Conservation (phyloP, 2,329 filamentous ascomycete species). For the Xylaria sp. region DNA sequence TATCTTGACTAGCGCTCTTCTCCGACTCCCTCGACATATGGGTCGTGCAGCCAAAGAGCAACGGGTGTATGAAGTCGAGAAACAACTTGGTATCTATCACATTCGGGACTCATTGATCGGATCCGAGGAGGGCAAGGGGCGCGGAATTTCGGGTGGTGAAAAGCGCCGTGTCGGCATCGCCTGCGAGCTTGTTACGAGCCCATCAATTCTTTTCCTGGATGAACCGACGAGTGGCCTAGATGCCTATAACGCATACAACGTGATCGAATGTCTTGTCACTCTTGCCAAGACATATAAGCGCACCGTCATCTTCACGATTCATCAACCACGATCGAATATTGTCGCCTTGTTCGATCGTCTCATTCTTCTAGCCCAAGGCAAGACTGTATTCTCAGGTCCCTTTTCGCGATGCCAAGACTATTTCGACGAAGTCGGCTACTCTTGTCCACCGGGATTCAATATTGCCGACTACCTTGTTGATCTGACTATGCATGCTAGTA, state of each 20-base stretch:
- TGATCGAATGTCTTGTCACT: conserved; percentile 94
- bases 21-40: conserved; percentile 95
- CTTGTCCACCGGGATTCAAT: conserved; percentile 96
- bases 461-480: conserved; percentile 98
- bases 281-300: conserved; percentile 96
- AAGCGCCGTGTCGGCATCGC: conserved; percentile 97
- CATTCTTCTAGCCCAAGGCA: conserved; percentile 88
- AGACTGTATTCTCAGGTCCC: conserved; percentile 91
- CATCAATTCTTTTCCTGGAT: conserved; percentile 95
- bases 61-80: conserved; percentile 90
- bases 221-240: conserved; percentile 97
- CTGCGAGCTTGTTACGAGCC: conserved; percentile 96
- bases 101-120: conserved; percentile 96
- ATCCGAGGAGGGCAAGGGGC: conserved; percentile 92
- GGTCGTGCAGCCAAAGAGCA: conserved; percentile 87
- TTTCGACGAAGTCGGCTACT: conserved; percentile 91
- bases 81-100: conserved; percentile 91
- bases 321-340: conserved; percentile 97
- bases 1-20: conserved; percentile 90
- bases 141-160: conserved; percentile 96
- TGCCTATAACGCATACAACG: conserved; percentile 97
- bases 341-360: conserved; percentile 95
- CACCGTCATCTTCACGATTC: conserved; percentile 97
- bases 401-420: conserved; percentile 90
- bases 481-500: conserved; percentile 93